Conservation (phyloP, 2,329 filamentous ascomycete genomes). For the Gremmenia infestans region DNA sequence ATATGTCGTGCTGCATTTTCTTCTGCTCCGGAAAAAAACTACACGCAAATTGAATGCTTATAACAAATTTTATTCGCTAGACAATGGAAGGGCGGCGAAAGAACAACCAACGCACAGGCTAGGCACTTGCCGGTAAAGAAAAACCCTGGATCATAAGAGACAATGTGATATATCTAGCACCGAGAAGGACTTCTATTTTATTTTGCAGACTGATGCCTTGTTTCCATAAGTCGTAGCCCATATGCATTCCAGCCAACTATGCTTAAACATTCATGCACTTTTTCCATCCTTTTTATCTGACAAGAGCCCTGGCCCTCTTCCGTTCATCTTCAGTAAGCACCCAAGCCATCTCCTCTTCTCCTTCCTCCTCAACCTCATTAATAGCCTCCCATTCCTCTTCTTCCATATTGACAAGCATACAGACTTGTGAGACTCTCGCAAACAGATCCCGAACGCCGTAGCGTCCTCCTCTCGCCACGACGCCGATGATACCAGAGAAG, state of each 20-base stretch:
- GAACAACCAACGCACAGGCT: too few species aligned
- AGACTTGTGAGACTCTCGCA: conserved; percentile 70
- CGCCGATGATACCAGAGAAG: conserved; percentile 67
- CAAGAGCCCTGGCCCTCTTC: conserved; percentile 64
- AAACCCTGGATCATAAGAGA: too few species aligned
- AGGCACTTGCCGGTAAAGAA: too few species aligned
- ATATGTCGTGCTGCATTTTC: too few species aligned
- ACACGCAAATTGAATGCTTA: too few species aligned
- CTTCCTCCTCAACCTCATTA: conserved; percentile 42
- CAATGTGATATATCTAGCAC: too few species aligned
- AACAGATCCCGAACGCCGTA: conserved; percentile 78
- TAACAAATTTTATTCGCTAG: too few species aligned
- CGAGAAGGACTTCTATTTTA: too few species aligned
- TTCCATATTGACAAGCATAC: conserved; percentile 88
- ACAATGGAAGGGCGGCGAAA: too few species aligned
- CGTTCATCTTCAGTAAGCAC: conserved; percentile 69
- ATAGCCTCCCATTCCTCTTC: conserved; percentile 92
- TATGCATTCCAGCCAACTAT: neutral
- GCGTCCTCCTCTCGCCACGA: conserved; percentile 61
- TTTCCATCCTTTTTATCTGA: conserved; percentile 32
- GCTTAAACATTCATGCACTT: neutral
- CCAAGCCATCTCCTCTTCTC: conserved; percentile 66
- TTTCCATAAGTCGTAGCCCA: too few species aligned
- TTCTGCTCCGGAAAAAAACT: too few species aligned
- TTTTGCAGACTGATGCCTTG: too few species aligned